Evolutionary conservation across 306 rosid genomes (phyloP), one percentile per base, ranked within the genome.

Genomic region (Trichosanthes cucumerina): DNA sequence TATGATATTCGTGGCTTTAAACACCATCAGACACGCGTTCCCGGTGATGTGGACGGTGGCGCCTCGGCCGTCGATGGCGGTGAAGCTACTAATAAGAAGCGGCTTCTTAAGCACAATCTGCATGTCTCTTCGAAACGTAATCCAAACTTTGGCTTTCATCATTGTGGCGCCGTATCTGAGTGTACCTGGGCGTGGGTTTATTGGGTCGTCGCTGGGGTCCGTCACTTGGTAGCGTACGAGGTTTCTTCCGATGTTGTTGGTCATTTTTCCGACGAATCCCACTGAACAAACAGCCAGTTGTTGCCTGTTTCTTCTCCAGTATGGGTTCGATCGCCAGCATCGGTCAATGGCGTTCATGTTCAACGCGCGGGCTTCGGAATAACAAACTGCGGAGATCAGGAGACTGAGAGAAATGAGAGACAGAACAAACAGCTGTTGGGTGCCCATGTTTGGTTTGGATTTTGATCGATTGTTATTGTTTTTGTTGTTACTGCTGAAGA

Each of bases 261-360:
- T 82, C 87, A 86, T 86, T 79, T 86, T 86, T 41, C 89, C 89
- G 0, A 78, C 50, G 52, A 84, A 86, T 1, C 89, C 89, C 5
- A 86, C 78, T 0, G 86, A 84, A n/a, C 89, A 86, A 9, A n/a
- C 24, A 0, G 84, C 87, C 1, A 86, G 86, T 33, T 82, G 72
- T 16, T 78, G 82, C n/a, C 89, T 75, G 77, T 82, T 82, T 13
- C 57, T 80, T 38, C 86, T 70, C 89, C 89, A 86, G 9, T 82
- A 24, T 1, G 83, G 82, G 83, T 86, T 78, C 31, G 60, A 59
- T 66, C 89, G 81, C 89, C 89, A 86, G 75, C 89, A 86, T 13
- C 62, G 66, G 24, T 86, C 89, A 28, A 86, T 86, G 44, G 47
- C 78, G 43, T 86, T 86, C 57, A 68, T 16, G 15, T 28, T 70